Evolutionary conservation across 202 grass and related monocot species (phyloP).

Genomic region (Brachypodium distachyon): DNA sequence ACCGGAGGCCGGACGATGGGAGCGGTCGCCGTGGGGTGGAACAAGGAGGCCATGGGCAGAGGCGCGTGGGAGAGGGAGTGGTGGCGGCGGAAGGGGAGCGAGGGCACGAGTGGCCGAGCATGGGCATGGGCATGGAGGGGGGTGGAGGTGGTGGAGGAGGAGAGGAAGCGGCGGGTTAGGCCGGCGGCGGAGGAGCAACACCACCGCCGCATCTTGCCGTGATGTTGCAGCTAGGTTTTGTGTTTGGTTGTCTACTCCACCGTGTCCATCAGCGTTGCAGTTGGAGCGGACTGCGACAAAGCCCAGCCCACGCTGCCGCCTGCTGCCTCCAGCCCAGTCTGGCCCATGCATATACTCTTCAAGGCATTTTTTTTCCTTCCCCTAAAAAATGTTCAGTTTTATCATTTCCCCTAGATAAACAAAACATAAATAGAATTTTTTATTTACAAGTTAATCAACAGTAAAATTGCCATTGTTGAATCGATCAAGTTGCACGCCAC

Average conservation of each 20-base stretch:
- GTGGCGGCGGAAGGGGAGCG: conserved; percentile 1
- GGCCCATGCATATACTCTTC: background rate
- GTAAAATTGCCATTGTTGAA: too few species aligned
- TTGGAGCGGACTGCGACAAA: background rate
- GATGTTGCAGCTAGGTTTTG: background rate
- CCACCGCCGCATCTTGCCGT: conserved; percentile 51
- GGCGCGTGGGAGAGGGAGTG: background rate
- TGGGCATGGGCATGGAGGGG: background rate
- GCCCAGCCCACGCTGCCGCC: background rate
- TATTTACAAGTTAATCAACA: too few species aligned
- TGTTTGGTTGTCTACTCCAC: background rate
- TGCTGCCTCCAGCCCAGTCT: background rate
- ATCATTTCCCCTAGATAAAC: too few species aligned
- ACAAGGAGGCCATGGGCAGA: background rate
- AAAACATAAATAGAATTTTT: too few species aligned
- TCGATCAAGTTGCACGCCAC: too few species aligned
- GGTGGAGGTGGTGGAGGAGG: conserved; percentile 15
- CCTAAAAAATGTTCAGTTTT: too few species aligned
- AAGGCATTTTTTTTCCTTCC: too few species aligned
- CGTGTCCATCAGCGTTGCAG: background rate
- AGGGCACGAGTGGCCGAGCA: conserved; percentile 1
- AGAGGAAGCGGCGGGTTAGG: conserved; percentile 52
- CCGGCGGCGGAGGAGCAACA: conserved; percentile 37
- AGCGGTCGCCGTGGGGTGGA: background rate
- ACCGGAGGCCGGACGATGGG: background rate